Conservation (phyloP, 2,329 filamentous ascomycete genomes). For the Aspergillus caelatus region DNA sequence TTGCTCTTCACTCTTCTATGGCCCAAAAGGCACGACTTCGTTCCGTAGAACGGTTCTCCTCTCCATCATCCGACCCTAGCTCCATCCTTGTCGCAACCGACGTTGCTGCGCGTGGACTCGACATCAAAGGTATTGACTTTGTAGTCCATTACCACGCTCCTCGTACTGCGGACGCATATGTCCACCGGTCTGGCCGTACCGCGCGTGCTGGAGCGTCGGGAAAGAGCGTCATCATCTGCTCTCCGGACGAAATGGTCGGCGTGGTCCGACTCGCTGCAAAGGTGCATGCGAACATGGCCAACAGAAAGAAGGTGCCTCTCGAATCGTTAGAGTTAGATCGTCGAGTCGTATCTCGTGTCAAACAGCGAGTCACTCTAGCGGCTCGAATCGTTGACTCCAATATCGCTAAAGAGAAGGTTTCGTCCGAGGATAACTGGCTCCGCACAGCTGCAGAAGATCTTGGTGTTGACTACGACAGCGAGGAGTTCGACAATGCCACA, state of each 20-base stretch:
- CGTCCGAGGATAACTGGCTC: constrained; percentile 82
- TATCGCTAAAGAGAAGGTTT: constrained; percentile 84
- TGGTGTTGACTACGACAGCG: constrained; percentile 89
- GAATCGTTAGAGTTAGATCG: constrained; percentile 79
- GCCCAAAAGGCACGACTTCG: constrained; percentile 92
- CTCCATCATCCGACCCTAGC: constrained; percentile 54
- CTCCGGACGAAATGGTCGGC: constrained; percentile 85
- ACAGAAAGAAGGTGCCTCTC: constrained; percentile 67
- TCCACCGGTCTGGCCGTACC: constrained; percentile 92
- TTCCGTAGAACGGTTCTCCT: constrained; percentile 85
- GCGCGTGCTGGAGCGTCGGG: constrained; percentile 79
- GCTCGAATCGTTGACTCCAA: constrained; percentile 82
- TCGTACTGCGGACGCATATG: constrained; percentile 86
- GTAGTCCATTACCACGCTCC: constrained; percentile 96
- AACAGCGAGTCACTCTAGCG: constrained; percentile 75
- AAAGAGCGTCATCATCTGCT: constrained; percentile 83
- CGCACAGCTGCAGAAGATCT: constrained; percentile 84
- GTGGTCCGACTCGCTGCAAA: constrained; percentile 84
- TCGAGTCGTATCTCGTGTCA: constrained; percentile 73
- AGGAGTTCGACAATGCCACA: constrained; percentile 73
- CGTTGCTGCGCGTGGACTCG: constrained; percentile 88
- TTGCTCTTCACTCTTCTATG: constrained; percentile 91
- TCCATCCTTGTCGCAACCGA: constrained; percentile 88
- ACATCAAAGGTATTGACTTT: constrained; percentile 86
- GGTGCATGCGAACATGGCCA: constrained; percentile 68